Conservation (phyloP, 495 filamentous ascomycete species). For the Neurospora discreta region DNA sequence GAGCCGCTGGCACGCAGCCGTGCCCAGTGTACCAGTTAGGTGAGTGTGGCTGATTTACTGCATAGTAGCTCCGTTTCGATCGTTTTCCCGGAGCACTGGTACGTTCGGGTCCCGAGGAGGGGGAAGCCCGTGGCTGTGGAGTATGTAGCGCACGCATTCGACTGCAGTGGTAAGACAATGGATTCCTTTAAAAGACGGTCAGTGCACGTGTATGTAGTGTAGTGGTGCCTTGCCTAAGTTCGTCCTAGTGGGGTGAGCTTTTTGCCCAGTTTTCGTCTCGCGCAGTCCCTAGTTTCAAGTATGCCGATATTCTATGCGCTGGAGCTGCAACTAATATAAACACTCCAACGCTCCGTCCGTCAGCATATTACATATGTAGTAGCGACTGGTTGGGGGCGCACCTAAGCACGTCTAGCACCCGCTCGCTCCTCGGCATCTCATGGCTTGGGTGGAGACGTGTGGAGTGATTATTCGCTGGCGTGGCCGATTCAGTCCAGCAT, state of each 20-base stretch:
- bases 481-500: not conserved
- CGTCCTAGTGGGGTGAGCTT: not conserved
- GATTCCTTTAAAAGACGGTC: not conserved
- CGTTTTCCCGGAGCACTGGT: not conserved
- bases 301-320: not conserved
- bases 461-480: slow-evolving; percentile 13
- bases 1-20: slow-evolving; percentile 13
- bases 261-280: not conserved
- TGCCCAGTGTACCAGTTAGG: not conserved
- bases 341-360: not conserved
- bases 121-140: not conserved
- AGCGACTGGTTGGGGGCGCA: not conserved
- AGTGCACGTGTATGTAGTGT: not conserved
- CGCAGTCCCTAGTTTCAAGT: not conserved
- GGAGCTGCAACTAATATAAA: not conserved
- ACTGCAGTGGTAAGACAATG: not conserved
- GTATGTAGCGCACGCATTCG: not conserved
- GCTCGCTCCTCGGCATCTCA: not conserved
- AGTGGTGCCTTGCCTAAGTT: not conserved
- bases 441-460: slow-evolving; percentile 14
- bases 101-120: not conserved
- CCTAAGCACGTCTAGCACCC: not conserved
- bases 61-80: not conserved
- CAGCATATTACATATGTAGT: no score
- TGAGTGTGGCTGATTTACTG: not conserved